Evolutionary conservation across 768 basidiomycete genomes (phyloP), one percentile per base, ranked within the genome.

Genomic region (Lentinula detonsa): DNA sequence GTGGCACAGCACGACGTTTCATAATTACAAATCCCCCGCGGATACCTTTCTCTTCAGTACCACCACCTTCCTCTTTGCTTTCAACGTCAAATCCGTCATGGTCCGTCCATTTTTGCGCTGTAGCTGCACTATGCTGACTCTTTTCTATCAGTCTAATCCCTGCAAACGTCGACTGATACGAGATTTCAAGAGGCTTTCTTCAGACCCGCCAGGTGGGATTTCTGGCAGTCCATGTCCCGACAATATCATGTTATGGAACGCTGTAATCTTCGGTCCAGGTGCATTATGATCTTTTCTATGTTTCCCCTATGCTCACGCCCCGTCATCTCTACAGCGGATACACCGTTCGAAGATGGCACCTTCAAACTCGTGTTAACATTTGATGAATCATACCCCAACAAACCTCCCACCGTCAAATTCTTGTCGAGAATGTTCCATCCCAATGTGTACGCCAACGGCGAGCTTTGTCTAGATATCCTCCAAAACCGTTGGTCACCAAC

Each of bases 241-340:
- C 72, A 98, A 98, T 72, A 97, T 99, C 74, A 97, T 98, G 94
- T 82, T 98, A 15, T 99, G 97, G 97, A 99, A 99, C 69, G 97
- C 97, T 1, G 97, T 99, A 61, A 99, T 99, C 64, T 98, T 99
- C 70, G 97, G 97, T 2, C 97, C 97, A 74, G 90, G 96, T 95
- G 62, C 69, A 88, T 75, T 16, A 10, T 15, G 16, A 35, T 16
- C 28, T 46, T 58, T 46, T 40, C 28, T 5, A 21, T 40, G 39
- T 61, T 62, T 52, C 33, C 57, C 56, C 45, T 39, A 37, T 18
- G 63, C 37, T 35, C 58, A 21, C 8, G 49, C 53, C 54, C 48
- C 45, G 5, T 11, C 50, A 13, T 39, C 39, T 13, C 43, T 33
- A 8, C 73, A 98, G 97, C 89, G 72, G 97, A 98, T 62, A 99